Percentiles rank a stretch among this genome's conserved stretches.
Evolutionary conservation across 2,329 filamentous ascomycete species (phyloP).

Genomic region (Phoma sp.): DNA sequence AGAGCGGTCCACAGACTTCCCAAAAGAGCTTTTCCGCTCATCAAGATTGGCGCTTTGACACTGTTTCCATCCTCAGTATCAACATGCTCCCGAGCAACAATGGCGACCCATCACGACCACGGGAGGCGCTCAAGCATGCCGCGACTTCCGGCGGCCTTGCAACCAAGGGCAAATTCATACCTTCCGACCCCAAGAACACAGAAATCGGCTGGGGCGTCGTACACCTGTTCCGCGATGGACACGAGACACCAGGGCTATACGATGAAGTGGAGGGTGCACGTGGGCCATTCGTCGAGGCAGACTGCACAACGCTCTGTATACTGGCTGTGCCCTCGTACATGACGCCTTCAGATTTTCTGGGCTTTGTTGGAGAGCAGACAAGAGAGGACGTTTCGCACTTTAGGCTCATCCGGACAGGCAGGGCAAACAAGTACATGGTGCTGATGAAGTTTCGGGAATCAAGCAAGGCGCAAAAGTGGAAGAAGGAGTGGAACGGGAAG

Average conservation of each 20-base stretch:
- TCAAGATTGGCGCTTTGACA: constrained; percentile 81
- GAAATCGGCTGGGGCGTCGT: constrained; percentile 92
- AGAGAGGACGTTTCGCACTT: constrained; percentile 90
- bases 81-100: constrained; percentile 65
- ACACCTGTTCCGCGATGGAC: constrained; percentile 86
- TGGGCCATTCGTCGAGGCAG: constrained; percentile 58
- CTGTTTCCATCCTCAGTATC: constrained; percentile 80
- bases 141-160: constrained; percentile 64
- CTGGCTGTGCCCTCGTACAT: constrained; percentile 94
- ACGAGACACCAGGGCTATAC: constrained; percentile 72
- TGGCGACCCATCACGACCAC: constrained; percentile 33
- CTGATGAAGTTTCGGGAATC: constrained; percentile 89
- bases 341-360: constrained; percentile 87
- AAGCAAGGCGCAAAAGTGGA: constrained; percentile 78
- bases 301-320: constrained; percentile 89
- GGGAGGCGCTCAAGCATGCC: constrained; percentile 48
- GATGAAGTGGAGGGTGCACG: constrained; percentile 52
- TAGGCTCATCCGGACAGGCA: constrained; percentile 88
- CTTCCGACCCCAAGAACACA: constrained; percentile 73
- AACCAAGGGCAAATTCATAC: constrained; percentile 82
- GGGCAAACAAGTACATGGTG: constrained; percentile 91
- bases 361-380: constrained; percentile 89
- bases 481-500: constrained; percentile 87
- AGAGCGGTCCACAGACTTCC: constrained; percentile 28
- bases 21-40: constrained; percentile 42